Evolutionary conservation across 2,329 filamentous ascomycete species (phyloP).

Genomic region (Zymoseptoria crescenta): DNA sequence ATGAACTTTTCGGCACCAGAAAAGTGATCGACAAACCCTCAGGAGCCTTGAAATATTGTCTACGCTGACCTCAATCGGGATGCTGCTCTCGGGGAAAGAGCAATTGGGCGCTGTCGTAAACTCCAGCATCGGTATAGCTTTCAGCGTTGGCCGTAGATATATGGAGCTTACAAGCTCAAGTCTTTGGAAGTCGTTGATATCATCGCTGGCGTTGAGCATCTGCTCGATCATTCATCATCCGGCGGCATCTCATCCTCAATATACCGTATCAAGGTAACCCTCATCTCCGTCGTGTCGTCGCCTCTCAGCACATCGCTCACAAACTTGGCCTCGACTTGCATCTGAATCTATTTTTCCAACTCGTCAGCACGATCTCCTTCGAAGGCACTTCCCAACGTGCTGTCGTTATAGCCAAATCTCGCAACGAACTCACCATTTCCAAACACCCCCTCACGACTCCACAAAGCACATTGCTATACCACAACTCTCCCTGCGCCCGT

Average conservation of each 20-base stretch:
- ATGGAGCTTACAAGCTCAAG: not conserved
- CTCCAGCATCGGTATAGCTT: not conserved
- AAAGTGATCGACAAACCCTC: not conserved
- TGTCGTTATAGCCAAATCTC: no score
- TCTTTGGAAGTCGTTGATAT: not conserved
- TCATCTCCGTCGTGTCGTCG: slow-evolving; percentile 95
- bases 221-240: slow-evolving; percentile 61
- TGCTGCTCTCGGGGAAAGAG: not conserved
- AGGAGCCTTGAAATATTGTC: not conserved
- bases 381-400: no score
- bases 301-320: slow-evolving; percentile 87
- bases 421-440: slow-evolving; percentile 67
- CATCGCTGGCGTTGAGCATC: not conserved
- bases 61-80: not conserved
- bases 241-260: slow-evolving; percentile 97
- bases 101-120: not conserved
- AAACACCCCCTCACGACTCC: slow-evolving; percentile 83
- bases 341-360: slow-evolving; percentile 62
- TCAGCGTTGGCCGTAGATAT: no score
- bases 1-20: not conserved
- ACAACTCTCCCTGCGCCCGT: slow-evolving; percentile 88
- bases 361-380: slow-evolving; percentile 7
- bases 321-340: slow-evolving; percentile 97
- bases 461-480: slow-evolving; percentile 97
- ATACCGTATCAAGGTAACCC: slow-evolving; percentile 82